phyloP scores from a whole-genome alignment of 148 eudicot genomes.

The Camellia granthamiana region DNA sequence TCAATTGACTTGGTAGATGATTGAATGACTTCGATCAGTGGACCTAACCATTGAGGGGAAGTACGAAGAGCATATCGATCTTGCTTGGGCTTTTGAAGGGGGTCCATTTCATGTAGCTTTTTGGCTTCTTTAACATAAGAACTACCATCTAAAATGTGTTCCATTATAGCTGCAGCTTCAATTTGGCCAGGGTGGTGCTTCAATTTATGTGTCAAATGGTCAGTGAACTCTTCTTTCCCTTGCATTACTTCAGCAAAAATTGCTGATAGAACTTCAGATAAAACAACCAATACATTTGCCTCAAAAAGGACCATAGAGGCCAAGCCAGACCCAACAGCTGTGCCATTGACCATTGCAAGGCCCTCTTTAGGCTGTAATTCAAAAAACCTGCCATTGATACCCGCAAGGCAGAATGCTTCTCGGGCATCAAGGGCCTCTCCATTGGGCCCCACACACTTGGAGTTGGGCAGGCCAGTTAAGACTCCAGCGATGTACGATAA shows the following conservation, averaged over 20 bases:
- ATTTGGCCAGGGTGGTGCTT: slow-evolving; percentile 16
- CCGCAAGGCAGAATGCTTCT: slow-evolving; percentile 5
- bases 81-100: slow-evolving; percentile 12
- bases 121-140: slow-evolving; percentile 9
- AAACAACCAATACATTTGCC: slow-evolving; percentile 3
- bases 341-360: slow-evolving; percentile 12
- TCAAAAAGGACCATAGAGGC: slow-evolving; percentile 15
- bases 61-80: slow-evolving; percentile 8
- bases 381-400: slow-evolving; percentile 11
- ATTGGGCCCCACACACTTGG: background rate
- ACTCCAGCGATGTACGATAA: slow-evolving; percentile 14
- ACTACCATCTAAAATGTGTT: slow-evolving; percentile 4
- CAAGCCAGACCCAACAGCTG: slow-evolving; percentile 12
- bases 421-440: slow-evolving; percentile 2
- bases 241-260: slow-evolving; percentile 14
- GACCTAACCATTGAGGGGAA: slow-evolving; percentile 16
- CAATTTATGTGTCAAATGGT: slow-evolving; percentile 3
- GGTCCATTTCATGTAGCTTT: background rate
- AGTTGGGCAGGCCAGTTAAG: slow-evolving; percentile 15
- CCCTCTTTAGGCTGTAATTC: slow-evolving; percentile 16
- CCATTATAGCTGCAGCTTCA: slow-evolving; percentile 7
- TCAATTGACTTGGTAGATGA: slow-evolving; percentile 4
- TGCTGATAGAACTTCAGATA: slow-evolving; percentile 1
- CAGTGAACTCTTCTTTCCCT: slow-evolving; percentile 8
- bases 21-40: slow-evolving; percentile 9